phyloP scores from a whole-genome alignment of 768 basidiomycete species.

The Austroboletus eburneus region DNA sequence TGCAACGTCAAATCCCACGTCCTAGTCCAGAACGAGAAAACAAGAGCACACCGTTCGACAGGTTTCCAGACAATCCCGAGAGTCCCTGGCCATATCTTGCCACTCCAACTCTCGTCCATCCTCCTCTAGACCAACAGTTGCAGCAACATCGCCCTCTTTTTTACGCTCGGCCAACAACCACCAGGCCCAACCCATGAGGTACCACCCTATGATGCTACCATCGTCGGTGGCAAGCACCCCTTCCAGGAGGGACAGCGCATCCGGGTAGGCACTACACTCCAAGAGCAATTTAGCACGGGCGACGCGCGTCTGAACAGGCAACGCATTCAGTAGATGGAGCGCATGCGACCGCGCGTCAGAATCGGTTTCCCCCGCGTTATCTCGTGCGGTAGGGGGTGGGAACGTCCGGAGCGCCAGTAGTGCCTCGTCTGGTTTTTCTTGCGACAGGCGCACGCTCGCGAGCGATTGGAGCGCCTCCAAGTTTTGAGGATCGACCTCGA shows the following conservation, averaged over 20 bases:
- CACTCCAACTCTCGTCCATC: slow-evolving; percentile 49
- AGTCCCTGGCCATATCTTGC: slow-evolving; percentile 75
- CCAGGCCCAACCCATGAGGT: slow-evolving; percentile 93
- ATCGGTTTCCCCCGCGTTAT: not conserved
- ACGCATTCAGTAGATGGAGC: slow-evolving; percentile 16
- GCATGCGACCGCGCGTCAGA: slow-evolving; percentile 34
- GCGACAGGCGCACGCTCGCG: slow-evolving; percentile 86
- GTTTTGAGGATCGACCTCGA: slow-evolving; percentile 70
- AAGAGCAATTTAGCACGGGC: slow-evolving; percentile 77
- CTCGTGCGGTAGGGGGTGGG: slow-evolving; percentile 12
- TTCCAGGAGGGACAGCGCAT: slow-evolving; percentile 72
- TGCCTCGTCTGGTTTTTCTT: slow-evolving; percentile 80
- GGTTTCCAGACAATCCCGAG: slow-evolving; percentile 78
- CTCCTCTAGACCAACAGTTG: slow-evolving; percentile 29
- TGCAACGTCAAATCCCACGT: not conserved
- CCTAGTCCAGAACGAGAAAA: not conserved
- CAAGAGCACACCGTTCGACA: slow-evolving; percentile 60
- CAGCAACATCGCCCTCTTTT: slow-evolving; percentile 48
- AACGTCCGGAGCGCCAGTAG: slow-evolving; percentile 33
- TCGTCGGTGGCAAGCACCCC: slow-evolving; percentile 80
- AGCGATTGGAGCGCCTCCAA: slow-evolving; percentile 75
- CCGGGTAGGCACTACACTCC: slow-evolving; percentile 66
- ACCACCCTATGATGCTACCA: slow-evolving; percentile 88
- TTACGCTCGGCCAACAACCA: slow-evolving; percentile 76
- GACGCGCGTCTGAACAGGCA: slow-evolving; percentile 68